Conservation (phyloP, 2,329 filamentous ascomycete species). For the Mariannaea elegans region DNA sequence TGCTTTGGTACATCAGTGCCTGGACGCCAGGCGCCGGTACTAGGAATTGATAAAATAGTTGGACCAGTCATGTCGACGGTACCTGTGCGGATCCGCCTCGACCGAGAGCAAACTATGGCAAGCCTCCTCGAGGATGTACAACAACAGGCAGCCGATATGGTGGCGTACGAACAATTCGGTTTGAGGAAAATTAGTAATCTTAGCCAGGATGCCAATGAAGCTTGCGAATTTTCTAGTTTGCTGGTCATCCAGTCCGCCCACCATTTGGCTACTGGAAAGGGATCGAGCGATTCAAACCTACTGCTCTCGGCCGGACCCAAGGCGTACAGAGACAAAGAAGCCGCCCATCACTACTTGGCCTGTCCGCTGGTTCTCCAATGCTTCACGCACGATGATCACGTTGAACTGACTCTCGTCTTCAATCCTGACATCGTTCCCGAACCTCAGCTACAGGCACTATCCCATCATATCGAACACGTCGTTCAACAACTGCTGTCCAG, state of each 20-base stretch:
- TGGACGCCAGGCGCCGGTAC: constrained; percentile 44
- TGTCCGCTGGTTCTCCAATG: background rate
- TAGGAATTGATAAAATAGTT: constrained; percentile 29
- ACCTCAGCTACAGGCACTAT: background rate
- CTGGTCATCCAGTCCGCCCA: constrained; percentile 23
- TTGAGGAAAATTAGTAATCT: constrained; percentile 29
- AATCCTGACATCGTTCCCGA: background rate
- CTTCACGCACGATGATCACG: background rate
- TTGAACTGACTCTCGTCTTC: background rate
- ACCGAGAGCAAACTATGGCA: background rate
- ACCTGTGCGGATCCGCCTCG: background rate
- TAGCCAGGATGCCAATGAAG: background rate
- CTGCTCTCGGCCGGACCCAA: background rate
- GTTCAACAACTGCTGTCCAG: background rate
- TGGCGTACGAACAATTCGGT: constrained; percentile 5
- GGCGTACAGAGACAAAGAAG: background rate
- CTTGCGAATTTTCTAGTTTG: constrained; percentile 8
- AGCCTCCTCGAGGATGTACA: background rate
- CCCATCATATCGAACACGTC: background rate
- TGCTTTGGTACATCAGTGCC: constrained; percentile 55
- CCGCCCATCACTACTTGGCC: background rate
- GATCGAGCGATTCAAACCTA: background rate
- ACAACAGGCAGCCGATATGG: background rate
- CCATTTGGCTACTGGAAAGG: background rate
- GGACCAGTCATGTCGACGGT: constrained; percentile 8